Percentiles rank a stretch among this genome's conserved stretches.
Evolutionary conservation across 2,329 filamentous ascomycete genomes (phyloP).

Genomic region (Tolypocladium tundrense): DNA sequence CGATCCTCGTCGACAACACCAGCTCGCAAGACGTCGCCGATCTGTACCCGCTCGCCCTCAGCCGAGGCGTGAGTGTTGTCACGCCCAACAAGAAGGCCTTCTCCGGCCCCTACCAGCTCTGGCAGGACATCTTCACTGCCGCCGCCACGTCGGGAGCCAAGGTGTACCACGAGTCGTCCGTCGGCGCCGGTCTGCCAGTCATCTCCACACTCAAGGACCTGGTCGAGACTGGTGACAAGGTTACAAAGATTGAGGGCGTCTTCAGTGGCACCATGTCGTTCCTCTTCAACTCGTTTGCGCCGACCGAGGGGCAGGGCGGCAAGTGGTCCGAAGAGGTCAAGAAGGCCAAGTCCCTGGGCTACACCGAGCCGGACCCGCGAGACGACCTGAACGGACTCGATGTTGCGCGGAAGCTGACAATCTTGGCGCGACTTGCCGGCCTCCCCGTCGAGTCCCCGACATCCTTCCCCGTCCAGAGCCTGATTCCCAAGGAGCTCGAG

Average conservation of each 20-base stretch:
- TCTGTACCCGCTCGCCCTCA: constrained; percentile 71
- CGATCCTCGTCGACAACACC: constrained; percentile 90
- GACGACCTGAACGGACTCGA: constrained; percentile 83
- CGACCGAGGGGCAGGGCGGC: constrained; percentile 60
- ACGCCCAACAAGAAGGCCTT: constrained; percentile 99
- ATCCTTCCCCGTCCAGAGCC: constrained; percentile 83
- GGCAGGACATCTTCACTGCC: constrained; percentile 76
- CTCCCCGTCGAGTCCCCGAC: constrained; percentile 74
- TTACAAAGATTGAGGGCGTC: constrained; percentile 89
- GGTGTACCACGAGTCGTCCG: constrained; percentile 90
- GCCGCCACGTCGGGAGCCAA: constrained; percentile 63
- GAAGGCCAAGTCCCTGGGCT: constrained; percentile 86
- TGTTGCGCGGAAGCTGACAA: constrained; percentile 92
- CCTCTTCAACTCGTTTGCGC: constrained; percentile 95
- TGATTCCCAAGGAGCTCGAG: constrained; percentile 84
- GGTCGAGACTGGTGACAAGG: constrained; percentile 85
- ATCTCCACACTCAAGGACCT: constrained; percentile 90
- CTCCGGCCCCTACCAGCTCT: constrained; percentile 68
- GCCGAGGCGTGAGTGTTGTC: constrained; percentile 77
- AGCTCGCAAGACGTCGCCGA: constrained; percentile 79
- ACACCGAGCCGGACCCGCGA: constrained; percentile 79
- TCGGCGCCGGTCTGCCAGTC: constrained; percentile 86
- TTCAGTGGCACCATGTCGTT: constrained; percentile 98
- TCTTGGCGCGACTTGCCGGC: constrained; percentile 78
- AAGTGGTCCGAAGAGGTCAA: constrained; percentile 87